Evolutionary conservation across 164 flowering plant species (phyloP).

Genomic region (Chimonanthus praecox): DNA sequence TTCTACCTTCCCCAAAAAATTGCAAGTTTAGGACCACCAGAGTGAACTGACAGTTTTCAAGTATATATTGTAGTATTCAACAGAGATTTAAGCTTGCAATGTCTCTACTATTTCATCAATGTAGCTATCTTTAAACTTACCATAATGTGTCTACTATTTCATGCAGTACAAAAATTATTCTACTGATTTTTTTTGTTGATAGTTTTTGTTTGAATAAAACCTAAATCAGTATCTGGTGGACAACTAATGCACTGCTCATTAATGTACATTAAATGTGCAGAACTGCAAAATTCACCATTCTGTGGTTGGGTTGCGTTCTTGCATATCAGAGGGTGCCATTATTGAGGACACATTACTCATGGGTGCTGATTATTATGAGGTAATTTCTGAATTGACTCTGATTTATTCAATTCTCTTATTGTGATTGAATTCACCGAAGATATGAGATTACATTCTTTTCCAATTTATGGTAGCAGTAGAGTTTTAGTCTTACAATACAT

Average conservation of each 20-base stretch:
- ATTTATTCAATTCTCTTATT: neutral
- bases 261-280: constrained; percentile 25
- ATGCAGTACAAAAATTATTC: neutral
- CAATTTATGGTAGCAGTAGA: neutral
- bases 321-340: constrained; percentile 93
- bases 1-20: neutral
- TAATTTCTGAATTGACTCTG: constrained; percentile 5
- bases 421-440: neutral
- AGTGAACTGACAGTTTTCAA: neutral
- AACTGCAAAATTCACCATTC: constrained; percentile 96
- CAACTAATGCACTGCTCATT: neutral
- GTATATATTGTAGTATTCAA: neutral
- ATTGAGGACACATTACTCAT: constrained; percentile 84
- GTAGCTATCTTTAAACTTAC: neutral
- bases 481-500: neutral
- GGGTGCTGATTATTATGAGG: constrained; percentile 99
- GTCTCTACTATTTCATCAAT: too few species aligned
- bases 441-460: neutral
- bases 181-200: neutral
- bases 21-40: neutral
- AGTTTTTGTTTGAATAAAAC: too few species aligned
- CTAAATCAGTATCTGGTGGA: neutral
- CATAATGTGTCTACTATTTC: neutral
- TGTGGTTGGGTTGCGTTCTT: constrained; percentile 88
- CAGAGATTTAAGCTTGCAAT: neutral